Evolutionary conservation across 192 early-diverging fungal genomes (phyloP).

Genomic region (Entomortierella lignicola): DNA sequence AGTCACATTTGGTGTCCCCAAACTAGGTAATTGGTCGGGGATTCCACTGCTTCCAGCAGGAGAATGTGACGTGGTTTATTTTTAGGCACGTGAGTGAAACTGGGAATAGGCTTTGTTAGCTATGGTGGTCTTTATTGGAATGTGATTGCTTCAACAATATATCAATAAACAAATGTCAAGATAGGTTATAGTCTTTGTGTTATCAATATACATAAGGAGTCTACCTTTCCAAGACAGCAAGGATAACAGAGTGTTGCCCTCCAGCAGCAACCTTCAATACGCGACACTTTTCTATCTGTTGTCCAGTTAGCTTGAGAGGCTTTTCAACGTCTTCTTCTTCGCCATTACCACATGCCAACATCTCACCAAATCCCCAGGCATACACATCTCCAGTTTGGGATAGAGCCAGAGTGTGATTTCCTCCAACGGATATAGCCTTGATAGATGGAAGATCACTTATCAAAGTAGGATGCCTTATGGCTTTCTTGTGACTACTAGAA

Average conservation of each 20-base stretch:
- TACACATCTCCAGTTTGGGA: conserved; percentile 72
- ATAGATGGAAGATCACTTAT: conserved; percentile 52
- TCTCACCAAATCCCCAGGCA: conserved; percentile 92
- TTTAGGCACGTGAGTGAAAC: too few relatives aligned
- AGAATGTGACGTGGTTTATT: not conserved
- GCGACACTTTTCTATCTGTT: conserved; percentile 74
- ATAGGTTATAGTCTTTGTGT: too few relatives aligned
- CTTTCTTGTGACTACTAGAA: conserved; percentile 61
- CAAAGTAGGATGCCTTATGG: conserved; percentile 67
- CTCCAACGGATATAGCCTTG: conserved; percentile 70
- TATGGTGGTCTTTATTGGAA: too few relatives aligned
- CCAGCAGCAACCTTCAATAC: conserved; percentile 77
- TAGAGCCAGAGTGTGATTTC: conserved; percentile 70
- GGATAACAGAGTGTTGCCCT: conserved; percentile 81
- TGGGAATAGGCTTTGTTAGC: too few relatives aligned
- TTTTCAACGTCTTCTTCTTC: conserved; percentile 76
- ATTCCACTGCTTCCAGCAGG: not conserved
- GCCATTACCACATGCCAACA: conserved; percentile 85
- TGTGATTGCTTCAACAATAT: too few relatives aligned
- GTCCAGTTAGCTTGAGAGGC: conserved; percentile 72
- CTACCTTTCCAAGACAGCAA: conserved; percentile 44
- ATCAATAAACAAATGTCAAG: too few relatives aligned
- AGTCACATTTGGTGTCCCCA: not conserved
- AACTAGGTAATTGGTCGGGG: too few relatives aligned
- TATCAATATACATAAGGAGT: too few relatives aligned